Evolutionary conservation across 2,329 filamentous ascomycete genomes (phyloP).

Genomic region (Beauveria medogensis): DNA sequence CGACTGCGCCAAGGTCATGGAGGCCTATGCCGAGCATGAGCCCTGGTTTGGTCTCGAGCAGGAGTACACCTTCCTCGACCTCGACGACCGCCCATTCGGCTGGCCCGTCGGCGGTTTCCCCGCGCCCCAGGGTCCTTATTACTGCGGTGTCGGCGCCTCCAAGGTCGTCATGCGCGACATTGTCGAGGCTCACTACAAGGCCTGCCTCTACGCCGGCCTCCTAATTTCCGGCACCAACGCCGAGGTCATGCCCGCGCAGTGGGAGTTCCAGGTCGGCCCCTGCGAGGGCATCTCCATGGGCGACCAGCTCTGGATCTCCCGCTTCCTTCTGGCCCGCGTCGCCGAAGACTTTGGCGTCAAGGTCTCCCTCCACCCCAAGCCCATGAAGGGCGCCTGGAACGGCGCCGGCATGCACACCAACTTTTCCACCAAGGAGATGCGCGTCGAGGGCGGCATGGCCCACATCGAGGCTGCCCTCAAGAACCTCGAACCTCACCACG

Average conservation of each 20-base stretch:
- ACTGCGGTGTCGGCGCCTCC: constrained; percentile 89
- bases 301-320: constrained; percentile 86
- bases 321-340: constrained; percentile 79
- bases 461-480: constrained; percentile 79
- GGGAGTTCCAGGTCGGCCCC: constrained; percentile 96
- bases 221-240: constrained; percentile 98
- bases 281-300: constrained; percentile 85
- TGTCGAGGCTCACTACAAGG: constrained; percentile 60
- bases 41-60: constrained; percentile 99
- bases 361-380: constrained; percentile 94
- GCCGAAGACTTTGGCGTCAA: constrained; percentile 95
- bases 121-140: constrained; percentile 53
- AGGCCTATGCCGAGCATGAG: constrained; percentile 69
- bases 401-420: constrained; percentile 90
- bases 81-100: constrained; percentile 82
- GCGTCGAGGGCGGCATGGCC: constrained; percentile 90
- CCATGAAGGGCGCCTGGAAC: constrained; percentile 89
- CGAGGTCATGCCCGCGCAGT: constrained; percentile 96
- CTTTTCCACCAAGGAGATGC: constrained; percentile 86
- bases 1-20: constrained; percentile 84
- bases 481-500: constrained; percentile 71
- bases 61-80: constrained; percentile 77
- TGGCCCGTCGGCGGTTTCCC: constrained; percentile 66
- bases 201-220: constrained; percentile 77
- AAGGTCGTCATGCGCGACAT: constrained; percentile 98